These are phyloP conservation scores for Solanum boliviense DNA, from an alignment of 257 asterid genomes.

Conservation along the genomic window DNA sequence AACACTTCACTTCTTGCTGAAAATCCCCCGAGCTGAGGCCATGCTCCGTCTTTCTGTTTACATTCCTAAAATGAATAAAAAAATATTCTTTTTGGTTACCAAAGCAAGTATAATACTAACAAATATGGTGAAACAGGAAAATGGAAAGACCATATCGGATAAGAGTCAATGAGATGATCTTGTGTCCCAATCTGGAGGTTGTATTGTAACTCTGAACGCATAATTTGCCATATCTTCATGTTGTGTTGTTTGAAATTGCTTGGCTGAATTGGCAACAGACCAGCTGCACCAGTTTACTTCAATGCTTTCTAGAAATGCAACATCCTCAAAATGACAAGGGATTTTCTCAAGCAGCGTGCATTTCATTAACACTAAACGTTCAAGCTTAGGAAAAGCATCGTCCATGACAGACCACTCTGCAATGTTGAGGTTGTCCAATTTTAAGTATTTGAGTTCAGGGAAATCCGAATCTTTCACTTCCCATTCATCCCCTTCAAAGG, in stretches of 20 bases:
- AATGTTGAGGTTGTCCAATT: too few relatives aligned
- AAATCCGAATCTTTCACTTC: too few relatives aligned
- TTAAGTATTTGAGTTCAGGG: too few relatives aligned
- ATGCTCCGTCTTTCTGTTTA: background rate
- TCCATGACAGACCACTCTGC: too few relatives aligned
- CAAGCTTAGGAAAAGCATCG: too few relatives aligned
- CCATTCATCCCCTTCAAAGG: too few relatives aligned
- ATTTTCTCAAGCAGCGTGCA: background rate
- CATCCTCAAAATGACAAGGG: too few relatives aligned
- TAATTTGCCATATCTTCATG: background rate
- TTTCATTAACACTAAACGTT: background rate
- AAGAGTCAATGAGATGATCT: background rate
- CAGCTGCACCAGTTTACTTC: too few relatives aligned
- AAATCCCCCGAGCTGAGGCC: background rate
- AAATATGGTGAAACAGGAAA: background rate
- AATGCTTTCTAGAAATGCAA: too few relatives aligned
- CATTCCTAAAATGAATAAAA: background rate
- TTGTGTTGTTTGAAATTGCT: background rate
- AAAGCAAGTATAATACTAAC: background rate
- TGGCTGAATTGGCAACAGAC: too few relatives aligned
- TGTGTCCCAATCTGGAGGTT: background rate
- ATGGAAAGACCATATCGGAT: background rate
- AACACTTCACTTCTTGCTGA: background rate
- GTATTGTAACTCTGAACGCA: background rate
- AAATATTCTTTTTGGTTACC: background rate